A percentile compares a stretch with the other conserved stretches of the same genome.
These are phyloP conservation scores for Diaporthe sp. DNA, from an alignment of 2,329 filamentous ascomycete genomes.

Conservation along the genomic window DNA sequence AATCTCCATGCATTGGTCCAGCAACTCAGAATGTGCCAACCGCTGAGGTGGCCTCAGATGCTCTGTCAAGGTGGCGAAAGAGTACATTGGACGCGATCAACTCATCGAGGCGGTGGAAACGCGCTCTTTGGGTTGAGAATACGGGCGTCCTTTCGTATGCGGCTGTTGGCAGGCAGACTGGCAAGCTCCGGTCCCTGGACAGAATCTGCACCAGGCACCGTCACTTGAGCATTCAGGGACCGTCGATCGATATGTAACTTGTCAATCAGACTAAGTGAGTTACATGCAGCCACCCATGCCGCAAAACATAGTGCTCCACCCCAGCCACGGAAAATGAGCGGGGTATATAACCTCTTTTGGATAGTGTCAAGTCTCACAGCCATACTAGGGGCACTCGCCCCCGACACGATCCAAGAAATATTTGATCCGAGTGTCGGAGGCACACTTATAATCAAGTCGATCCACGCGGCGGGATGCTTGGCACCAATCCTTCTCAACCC, in stretches of 20 bases:
- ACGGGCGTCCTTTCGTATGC: too few relatives aligned
- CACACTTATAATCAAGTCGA: background rate
- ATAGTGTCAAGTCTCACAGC: background rate
- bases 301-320: background rate
- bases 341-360: background rate
- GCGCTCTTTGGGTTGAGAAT: conserved; percentile 45
- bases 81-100: conserved; percentile 39
- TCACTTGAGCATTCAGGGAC: background rate
- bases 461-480: too few relatives aligned
- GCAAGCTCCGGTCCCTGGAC: background rate
- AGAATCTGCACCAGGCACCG: background rate
- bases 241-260: background rate
- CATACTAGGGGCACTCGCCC: background rate
- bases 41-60: too few relatives aligned
- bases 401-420: background rate
- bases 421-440: background rate
- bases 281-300: background rate
- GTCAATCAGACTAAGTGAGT: background rate
- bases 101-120: conserved; percentile 39
- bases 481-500: too few relatives aligned
- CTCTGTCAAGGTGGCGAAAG: conserved; percentile 3
- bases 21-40: too few relatives aligned
- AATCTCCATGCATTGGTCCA: too few relatives aligned
- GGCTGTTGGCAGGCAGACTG: too few relatives aligned
- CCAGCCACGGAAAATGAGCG: background rate